A percentile compares a stretch with the other conserved stretches of the same genome.
Conservation (phyloP, 1,139 yeast genomes). For the Suhomyces atakaporum region DNA sequence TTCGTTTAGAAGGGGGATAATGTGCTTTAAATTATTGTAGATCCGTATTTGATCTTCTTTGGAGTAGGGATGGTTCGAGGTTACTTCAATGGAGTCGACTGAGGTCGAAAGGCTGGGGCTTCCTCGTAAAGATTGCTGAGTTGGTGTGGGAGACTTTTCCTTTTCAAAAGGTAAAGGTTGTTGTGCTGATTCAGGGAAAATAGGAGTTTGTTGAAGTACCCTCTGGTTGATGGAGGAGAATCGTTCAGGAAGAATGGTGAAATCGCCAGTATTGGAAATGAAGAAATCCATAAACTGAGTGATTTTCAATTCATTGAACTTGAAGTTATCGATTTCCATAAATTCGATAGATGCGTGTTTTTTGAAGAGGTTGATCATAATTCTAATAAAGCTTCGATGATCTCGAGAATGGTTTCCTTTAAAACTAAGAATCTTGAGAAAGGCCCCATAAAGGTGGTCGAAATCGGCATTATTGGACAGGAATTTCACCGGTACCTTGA, state of each 20-base stretch:
- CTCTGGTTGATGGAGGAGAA: conserved; percentile 17
- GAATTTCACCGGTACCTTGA: too few relatives aligned
- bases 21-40: conserved; percentile 21
- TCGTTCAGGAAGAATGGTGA: conserved; percentile 19
- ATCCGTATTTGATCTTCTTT: conserved; percentile 20
- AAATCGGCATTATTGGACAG: conserved; percentile 17
- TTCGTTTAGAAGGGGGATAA: conserved; percentile 36
- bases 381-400: conserved; percentile 16
- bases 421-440: conserved; percentile 26
- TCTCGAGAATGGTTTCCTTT: conserved; percentile 9
- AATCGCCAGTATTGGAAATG: conserved; percentile 13
- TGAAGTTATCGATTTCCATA: conserved; percentile 24
- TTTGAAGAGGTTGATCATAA: conserved; percentile 30
- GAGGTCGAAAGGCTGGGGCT: conserved; percentile 1
- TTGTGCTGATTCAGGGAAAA: conserved; percentile 21
- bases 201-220: conserved; percentile 15
- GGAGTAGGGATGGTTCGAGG: conserved; percentile 16
- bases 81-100: not conserved
- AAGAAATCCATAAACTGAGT: conserved; percentile 24
- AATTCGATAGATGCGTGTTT: conserved; percentile 23
- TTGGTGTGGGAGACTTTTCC: not conserved
- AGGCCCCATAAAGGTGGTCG: conserved; percentile 24
- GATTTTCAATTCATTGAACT: conserved; percentile 23
- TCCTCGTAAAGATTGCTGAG: not conserved
- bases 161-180: too few relatives aligned